Evolutionary conservation across 129 eudicot genomes (phyloP).

Genomic region (Centella asiatica): DNA sequence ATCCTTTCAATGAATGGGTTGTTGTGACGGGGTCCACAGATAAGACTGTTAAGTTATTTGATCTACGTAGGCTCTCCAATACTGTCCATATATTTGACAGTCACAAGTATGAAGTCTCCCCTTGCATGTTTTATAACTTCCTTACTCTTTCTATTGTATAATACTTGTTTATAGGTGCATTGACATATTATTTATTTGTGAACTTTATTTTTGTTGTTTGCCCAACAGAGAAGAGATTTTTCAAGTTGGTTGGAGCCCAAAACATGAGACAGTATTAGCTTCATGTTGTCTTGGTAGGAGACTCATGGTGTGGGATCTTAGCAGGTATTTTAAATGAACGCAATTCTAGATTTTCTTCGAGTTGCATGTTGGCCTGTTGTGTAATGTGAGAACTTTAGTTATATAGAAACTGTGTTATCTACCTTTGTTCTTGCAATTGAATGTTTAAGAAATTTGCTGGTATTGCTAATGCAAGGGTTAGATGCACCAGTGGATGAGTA

Average conservation of each 20-base stretch:
- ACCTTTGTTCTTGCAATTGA: too few species aligned
- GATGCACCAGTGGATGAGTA: too few species aligned
- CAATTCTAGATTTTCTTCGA: background rate
- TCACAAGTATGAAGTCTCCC: constrained; percentile 36
- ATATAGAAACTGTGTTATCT: too few species aligned
- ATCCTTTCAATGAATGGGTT: constrained; percentile 51
- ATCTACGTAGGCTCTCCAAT: constrained; percentile 33
- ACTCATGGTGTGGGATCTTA: constrained; percentile 64
- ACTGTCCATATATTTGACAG: constrained; percentile 43
- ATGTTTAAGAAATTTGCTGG: too few species aligned
- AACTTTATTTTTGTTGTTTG: background rate
- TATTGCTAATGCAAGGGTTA: too few species aligned
- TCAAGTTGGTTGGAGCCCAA: constrained; percentile 67
- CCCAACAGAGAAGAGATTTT: constrained; percentile 51
- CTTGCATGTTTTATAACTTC: too few species aligned
- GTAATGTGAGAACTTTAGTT: too few species aligned
- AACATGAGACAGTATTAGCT: constrained; percentile 53
- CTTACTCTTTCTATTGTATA: background rate
- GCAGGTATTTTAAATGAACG: constrained; percentile 32
- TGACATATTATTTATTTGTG: background rate
- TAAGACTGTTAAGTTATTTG: constrained; percentile 50
- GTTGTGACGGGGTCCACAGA: constrained; percentile 58
- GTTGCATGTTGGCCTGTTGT: too few species aligned
- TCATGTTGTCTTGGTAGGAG: constrained; percentile 70
- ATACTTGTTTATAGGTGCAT: too few species aligned